Conservation (phyloP, 805 yeast genomes). For the Jamesozyma hellenica region DNA sequence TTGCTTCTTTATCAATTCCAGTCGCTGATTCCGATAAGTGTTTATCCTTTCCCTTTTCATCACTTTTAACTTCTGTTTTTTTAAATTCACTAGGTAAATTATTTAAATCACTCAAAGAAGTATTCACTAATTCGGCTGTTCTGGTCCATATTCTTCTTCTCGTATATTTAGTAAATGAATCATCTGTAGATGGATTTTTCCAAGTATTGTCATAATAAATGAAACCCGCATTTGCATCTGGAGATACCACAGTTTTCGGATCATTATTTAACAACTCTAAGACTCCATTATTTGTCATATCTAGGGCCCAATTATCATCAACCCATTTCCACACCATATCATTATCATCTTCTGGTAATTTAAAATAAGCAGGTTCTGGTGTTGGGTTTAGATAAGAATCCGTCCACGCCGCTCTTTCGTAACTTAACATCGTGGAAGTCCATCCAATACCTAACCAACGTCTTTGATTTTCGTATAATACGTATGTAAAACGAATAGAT, state of each 20-base stretch:
- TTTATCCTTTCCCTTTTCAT: too few relatives aligned
- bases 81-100: too few relatives aligned
- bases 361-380: constrained; percentile 64
- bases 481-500: constrained; percentile 81
- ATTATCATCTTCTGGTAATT: constrained; percentile 63
- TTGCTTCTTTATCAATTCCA: too few relatives aligned
- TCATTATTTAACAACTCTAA: constrained; percentile 56
- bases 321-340: constrained; percentile 90
- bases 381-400: constrained; percentile 89
- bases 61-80: too few relatives aligned
- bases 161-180: constrained; percentile 81
- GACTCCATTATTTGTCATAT: constrained; percentile 80
- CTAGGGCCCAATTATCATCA: constrained; percentile 85
- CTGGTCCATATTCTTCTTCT: constrained; percentile 94
- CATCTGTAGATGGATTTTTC: constrained; percentile 84
- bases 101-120: constrained; percentile 1
- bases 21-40: too few relatives aligned
- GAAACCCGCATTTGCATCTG: constrained; percentile 73
- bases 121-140: constrained; percentile 69
- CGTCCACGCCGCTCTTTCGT: constrained; percentile 95
- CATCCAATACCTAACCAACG: constrained; percentile 97
- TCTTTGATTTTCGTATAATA: constrained; percentile 87
- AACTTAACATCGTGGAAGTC: constrained; percentile 84
- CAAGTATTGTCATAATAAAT: constrained; percentile 88
- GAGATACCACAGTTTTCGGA: constrained; percentile 48